Evolutionary conservation across 169 alveolate species (phyloP).

Genomic region (Cystoisospora suis): DNA sequence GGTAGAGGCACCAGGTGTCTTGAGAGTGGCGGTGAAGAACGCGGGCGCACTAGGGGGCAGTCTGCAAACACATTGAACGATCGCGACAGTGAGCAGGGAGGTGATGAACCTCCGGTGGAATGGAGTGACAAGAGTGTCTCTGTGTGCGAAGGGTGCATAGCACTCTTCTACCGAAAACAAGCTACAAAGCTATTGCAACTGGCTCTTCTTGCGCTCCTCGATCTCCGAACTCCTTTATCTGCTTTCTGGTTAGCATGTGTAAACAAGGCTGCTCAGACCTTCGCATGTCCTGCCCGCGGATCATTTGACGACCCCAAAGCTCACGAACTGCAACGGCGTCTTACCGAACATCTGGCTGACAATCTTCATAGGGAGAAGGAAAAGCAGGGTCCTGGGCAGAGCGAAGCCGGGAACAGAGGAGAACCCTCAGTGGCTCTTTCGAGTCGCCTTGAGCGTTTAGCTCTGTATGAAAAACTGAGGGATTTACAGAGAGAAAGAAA

Average conservation of each 20-base stretch:
- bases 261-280: conserved; percentile 1
- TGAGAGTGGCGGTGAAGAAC: too few relatives aligned
- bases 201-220: conserved; percentile 41
- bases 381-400: too few relatives aligned
- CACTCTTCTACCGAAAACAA: conserved; percentile 43
- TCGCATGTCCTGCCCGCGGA: background rate
- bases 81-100: too few relatives aligned
- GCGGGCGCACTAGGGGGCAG: too few relatives aligned
- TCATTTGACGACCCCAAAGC: background rate
- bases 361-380: too few relatives aligned
- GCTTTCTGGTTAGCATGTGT: conserved; percentile 48
- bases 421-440: background rate
- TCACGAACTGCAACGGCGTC: background rate
- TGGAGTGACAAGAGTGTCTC: too few relatives aligned
- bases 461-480: background rate
- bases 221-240: conserved; percentile 56
- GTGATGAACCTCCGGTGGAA: too few relatives aligned
- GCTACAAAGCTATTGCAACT: conserved; percentile 61
- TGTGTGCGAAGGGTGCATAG: conserved; percentile 60
- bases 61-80: too few relatives aligned
- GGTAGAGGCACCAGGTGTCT: too few relatives aligned
- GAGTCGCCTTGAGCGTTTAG: background rate
- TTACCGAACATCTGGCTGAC: background rate
- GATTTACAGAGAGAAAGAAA: background rate
- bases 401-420: background rate